Base-by-base conservation (phyloP, 805 yeast genomes). In the Suhomyces pyralidae region DNA sequence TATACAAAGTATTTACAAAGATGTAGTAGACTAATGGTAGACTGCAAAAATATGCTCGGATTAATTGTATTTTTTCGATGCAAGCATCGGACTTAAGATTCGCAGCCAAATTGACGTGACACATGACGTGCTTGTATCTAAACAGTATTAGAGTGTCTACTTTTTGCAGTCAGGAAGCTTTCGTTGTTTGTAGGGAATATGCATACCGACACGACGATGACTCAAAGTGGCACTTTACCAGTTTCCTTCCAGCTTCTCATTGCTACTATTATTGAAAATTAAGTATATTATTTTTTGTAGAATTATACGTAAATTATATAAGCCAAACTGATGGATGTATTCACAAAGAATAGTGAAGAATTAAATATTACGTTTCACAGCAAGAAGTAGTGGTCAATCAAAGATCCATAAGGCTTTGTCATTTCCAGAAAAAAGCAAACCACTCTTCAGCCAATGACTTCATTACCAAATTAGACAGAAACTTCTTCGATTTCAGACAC, bases 401-500 rank as follows among this genome's bases (percentile, higher is more conserved):
- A 26, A 8, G 12, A 20, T 20, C 22, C 4, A 20, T 20, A 4
- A 20, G 22, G 4, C 22, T n/a, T n/a, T n/a, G n/a, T n/a, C n/a
- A n/a, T n/a, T n/a, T n/a, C n/a, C n/a, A n/a, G n/a, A n/a, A n/a
- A n/a, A n/a, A n/a, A n/a, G n/a, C 22, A 20, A 9, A 26, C 20
- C 19, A 17, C 44, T 19, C 14, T 40, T 40, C 17, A 8, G 22
- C 17, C 9, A 26, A 44, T 15, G 17, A 47, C 36, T 34, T 24
- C 24, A 22, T 38, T 12, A 20, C 22, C 22, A 20, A 22, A 46
- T 15, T 26, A 30, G 17, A 26, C 70, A 32, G 70, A 68, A 28
- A 61, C 62, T 25, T 57, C 64, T 60, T 67, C 73, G 52, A 63
- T 63, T 52, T 65, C 66, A 28, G 67, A 62, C 34, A 61, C 59